Conservation (phyloP, 2,329 filamentous ascomycete genomes). For the Gliomastix tumulicola region DNA sequence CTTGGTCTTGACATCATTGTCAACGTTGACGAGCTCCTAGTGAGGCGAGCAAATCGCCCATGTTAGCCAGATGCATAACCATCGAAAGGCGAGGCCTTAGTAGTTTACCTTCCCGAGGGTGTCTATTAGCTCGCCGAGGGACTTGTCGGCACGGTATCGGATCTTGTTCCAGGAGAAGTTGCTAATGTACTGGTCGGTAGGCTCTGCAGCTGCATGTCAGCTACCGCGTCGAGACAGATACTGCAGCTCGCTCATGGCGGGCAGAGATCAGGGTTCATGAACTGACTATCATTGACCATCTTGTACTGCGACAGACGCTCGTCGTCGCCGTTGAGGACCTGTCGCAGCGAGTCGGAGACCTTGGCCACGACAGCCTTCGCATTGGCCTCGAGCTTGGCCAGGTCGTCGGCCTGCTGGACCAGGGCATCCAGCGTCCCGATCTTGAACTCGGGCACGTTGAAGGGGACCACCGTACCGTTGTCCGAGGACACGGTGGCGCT, state of each 20-base stretch:
- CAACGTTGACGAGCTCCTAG: conserved; percentile 81
- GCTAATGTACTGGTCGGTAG: conserved; percentile 88
- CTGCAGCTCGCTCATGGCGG: neutral
- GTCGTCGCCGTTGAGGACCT: conserved; percentile 77
- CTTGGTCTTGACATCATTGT: conserved; percentile 93
- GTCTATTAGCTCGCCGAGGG: conserved; percentile 80
- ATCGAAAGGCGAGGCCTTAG: too few species aligned
- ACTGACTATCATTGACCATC: conserved; percentile 86
- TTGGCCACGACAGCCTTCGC: conserved; percentile 82
- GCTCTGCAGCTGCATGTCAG: conserved; percentile 53
- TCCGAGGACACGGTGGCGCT: conserved; percentile 66
- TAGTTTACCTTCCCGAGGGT: conserved; percentile 85
- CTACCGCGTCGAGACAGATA: neutral
- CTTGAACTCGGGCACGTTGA: conserved; percentile 90
- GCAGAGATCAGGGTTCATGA: neutral
- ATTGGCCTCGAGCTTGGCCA: conserved; percentile 75
- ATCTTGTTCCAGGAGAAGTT: conserved; percentile 96
- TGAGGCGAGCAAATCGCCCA: too few species aligned
- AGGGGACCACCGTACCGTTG: conserved; percentile 68
- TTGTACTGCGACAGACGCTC: conserved; percentile 80
- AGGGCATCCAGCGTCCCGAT: conserved; percentile 93
- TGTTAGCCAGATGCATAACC: too few species aligned
- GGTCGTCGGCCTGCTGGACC: conserved; percentile 92
- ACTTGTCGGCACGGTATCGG: conserved; percentile 90
- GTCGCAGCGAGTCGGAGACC: conserved; percentile 77